Evolutionary conservation across 331 rosid species (phyloP), one percentile per base, ranked within the genome.

Genomic region (Quercus phellos): DNA sequence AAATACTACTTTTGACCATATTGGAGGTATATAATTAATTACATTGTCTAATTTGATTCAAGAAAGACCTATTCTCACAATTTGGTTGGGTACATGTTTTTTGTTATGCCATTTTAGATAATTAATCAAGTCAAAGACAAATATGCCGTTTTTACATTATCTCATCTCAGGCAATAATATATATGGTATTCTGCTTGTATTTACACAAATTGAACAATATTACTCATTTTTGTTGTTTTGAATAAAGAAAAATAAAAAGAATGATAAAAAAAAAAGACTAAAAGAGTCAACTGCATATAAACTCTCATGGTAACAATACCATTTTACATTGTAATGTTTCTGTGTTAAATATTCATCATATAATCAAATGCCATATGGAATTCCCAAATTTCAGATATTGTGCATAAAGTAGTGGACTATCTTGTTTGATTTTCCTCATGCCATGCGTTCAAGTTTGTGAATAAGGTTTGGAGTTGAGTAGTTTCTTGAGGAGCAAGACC

Each of bases 1-100:
- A 73, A 91, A 95, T 84, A 90, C 99, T 77, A 91, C 98, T 50
- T 95, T 95, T 85, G 99, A 92, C 26, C 99, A 95, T 73, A 87
- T 95, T 83, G 99, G 99, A 87, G 99, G 99, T 95, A 85, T 72
- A 21, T 26, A 34, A 29, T 35, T 67, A 74, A 70, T 51, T 56
- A n/a, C 68, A 17, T 84, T 74, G 27, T 12, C 9, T 19, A 55
- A 78, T 56, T 74, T 42, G 13, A 64, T 18, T n/a, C 46, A 70
- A 22, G 29, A 46, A 51, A 51, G 60, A 26, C 68, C 9, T 21
- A n/a, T 69, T 22, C 26, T 35, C 22, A 51, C 32, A 22, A 21
- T 72, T 3, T 24, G 5, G 43, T 63, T 12, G 53, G 53, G 53
- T 46, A 12, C 53, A 10, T 12, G n/a, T 63, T 63, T 30, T 30